Evolutionary conservation across 495 filamentous ascomycete genomes (phyloP).

Genomic region (Pyrenula aspistea): DNA sequence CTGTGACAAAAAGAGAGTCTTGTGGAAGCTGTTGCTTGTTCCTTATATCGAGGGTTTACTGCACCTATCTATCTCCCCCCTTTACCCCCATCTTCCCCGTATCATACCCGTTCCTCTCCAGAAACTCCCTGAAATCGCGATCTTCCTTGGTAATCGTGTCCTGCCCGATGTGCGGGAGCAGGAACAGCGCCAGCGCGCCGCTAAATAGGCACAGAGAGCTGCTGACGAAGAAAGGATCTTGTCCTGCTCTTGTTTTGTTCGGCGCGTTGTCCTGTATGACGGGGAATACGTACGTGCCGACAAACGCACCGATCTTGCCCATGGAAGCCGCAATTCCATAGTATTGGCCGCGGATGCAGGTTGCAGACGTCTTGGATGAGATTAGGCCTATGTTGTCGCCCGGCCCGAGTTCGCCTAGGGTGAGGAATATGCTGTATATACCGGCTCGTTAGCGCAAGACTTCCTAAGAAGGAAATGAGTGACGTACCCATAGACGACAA

Average conservation of each 20-base stretch:
- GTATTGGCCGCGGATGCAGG: constrained; percentile 78
- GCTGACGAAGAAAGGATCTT: constrained; percentile 72
- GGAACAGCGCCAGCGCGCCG: constrained; percentile 43
- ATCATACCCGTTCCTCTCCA: constrained; percentile 59
- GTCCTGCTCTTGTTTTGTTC: constrained; percentile 45
- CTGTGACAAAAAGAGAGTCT: too few relatives aligned
- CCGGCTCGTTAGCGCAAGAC: too few relatives aligned
- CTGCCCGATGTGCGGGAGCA: constrained; percentile 56
- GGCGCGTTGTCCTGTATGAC: constrained; percentile 55
- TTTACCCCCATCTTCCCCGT: constrained; percentile 49
- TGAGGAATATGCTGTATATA: constrained; percentile 73
- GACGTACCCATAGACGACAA: constrained; percentile 54
- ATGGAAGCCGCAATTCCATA: constrained; percentile 79
- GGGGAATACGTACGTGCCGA: constrained; percentile 76
- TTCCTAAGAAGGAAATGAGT: neutral
- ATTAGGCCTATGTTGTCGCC: constrained; percentile 86
- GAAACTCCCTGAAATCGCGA: constrained; percentile 53
- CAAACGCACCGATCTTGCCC: constrained; percentile 82
- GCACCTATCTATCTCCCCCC: too few relatives aligned
- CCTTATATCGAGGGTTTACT: too few relatives aligned
- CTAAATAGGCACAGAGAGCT: constrained; percentile 52
- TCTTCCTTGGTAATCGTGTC: constrained; percentile 64
- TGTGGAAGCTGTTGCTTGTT: too few relatives aligned
- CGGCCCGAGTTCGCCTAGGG: constrained; percentile 74
- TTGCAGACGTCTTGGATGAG: constrained; percentile 79